Evolutionary conservation across 2,329 filamentous ascomycete genomes (phyloP).

Genomic region (Lecanicillium sp.): DNA sequence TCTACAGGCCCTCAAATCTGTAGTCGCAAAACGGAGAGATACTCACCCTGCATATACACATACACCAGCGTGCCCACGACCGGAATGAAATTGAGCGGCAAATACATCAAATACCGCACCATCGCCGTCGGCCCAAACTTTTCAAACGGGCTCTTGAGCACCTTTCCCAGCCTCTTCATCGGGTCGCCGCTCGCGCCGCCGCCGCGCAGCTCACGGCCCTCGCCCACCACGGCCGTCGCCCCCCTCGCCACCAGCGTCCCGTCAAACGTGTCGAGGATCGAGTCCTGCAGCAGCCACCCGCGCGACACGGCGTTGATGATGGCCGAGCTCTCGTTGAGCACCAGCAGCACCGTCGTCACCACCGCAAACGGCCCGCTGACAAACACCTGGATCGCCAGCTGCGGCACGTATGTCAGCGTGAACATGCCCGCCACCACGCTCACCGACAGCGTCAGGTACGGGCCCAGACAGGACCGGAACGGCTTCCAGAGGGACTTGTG

Average conservation of each 20-base stretch:
- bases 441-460: conserved; percentile 62
- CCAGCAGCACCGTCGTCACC: conserved; percentile 62
- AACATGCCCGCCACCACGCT: conserved; percentile 78
- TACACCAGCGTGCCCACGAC: conserved; percentile 79
- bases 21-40: background rate
- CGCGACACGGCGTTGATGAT: conserved; percentile 51
- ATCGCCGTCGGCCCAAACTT: conserved; percentile 54
- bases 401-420: conserved; percentile 76
- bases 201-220: conserved; percentile 65
- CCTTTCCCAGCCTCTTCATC: conserved; percentile 48
- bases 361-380: conserved; percentile 78
- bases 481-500: conserved; percentile 53
- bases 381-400: conserved; percentile 73
- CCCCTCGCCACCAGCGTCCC: conserved; percentile 52
- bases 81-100: conserved; percentile 90
- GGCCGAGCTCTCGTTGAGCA: conserved; percentile 54
- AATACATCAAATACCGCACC: conserved; percentile 73
- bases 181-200: conserved; percentile 37
- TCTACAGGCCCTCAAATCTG: background rate
- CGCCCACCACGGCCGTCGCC: conserved; percentile 55
- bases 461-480: conserved; percentile 44
- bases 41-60: conserved; percentile 62
- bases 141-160: conserved; percentile 49
- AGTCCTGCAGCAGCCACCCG: conserved; percentile 72
- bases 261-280: conserved; percentile 84